Evolutionary conservation across 225 moss, liverwort and hornwort species (phyloP), one percentile per base, ranked within the genome.

Genomic region (Pleurozium schreberi): DNA sequence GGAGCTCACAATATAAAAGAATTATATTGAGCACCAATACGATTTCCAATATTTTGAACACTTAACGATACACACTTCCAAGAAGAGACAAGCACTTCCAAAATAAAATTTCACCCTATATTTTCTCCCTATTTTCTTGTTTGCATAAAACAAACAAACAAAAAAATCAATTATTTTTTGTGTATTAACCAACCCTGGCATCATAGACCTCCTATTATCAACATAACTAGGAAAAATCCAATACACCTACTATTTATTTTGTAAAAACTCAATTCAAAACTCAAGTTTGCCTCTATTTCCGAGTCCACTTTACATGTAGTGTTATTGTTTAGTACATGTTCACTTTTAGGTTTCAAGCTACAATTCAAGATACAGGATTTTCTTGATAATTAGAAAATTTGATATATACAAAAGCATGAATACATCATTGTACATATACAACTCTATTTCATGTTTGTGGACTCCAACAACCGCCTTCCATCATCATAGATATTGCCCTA

Each of bases 131-230:
- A n/a, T n/a, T n/a, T n/a, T n/a, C n/a, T n/a, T n/a, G n/a, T n/a
- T n/a, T n/a, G n/a, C n/a, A n/a, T n/a, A n/a, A n/a, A 49, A 49
- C 49, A 49, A n/a, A n/a, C 7, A n/a, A 68, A 12, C 7, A 67
- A 67, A n/a, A 6, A 68, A 68, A 68, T n/a, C 12, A 22, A 12
- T 38, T 38, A 68, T 12, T n/a, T 2, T 0, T 68, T 68, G 7
- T n/a, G 22, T 22, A 68, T n/a, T 22, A 2, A n/a, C 22, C 4
- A 68, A 2, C 22, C n/a, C 0, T n/a, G 4, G n/a, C 4, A 22
- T 68, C n/a, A n/a, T 22, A n/a, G 68, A 11, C 21, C 11, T 4
- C 6, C 7, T 68, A n/a, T 68, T 12, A 21, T 22, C 22, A 68
- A 68, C 2, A 22, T 21, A 68, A 68, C n/a, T 68, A n/a, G 7